These are phyloP conservation scores for Cryptococcus amylolentus DNA, from an alignment of 1,284 basidiomycete species.

Conservation along the genomic window DNA sequence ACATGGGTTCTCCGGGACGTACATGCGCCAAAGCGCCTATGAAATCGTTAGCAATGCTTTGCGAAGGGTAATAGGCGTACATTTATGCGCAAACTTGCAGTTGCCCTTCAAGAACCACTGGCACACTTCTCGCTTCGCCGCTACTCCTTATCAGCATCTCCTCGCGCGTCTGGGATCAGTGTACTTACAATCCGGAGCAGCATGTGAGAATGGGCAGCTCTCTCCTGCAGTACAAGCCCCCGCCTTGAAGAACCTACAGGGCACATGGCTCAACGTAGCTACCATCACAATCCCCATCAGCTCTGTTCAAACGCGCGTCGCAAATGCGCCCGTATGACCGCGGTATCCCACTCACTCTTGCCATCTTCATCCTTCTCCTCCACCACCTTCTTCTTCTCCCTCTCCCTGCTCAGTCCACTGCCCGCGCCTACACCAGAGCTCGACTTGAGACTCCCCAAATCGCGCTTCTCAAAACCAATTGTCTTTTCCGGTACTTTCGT, in stretches of 20 bases:
- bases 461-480: constrained; percentile 37
- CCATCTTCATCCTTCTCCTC: background rate
- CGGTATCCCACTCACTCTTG: background rate
- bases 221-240: constrained; percentile 88
- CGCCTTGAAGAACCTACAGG: constrained; percentile 96
- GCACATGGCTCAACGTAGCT: constrained; percentile 76
- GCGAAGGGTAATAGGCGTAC: constrained; percentile 45
- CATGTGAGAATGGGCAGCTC: constrained; percentile 93
- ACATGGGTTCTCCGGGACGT: constrained; percentile 84
- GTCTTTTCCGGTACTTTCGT: constrained; percentile 27
- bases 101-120: constrained; percentile 82
- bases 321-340: background rate
- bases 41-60: background rate
- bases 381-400: constrained; percentile 12
- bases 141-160: constrained; percentile 21
- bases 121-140: constrained; percentile 84
- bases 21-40: constrained; percentile 78
- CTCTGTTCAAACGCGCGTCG: background rate
- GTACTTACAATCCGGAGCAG: constrained; percentile 33
- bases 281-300: constrained; percentile 5
- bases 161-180: background rate
- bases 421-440: constrained; percentile 1
- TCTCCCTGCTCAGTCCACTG: constrained; percentile 8
- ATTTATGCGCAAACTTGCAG: constrained; percentile 98
- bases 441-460: constrained; percentile 11